Conservation (phyloP, 2,329 filamentous ascomycete species). For the Pestalotiopsis sp. region DNA sequence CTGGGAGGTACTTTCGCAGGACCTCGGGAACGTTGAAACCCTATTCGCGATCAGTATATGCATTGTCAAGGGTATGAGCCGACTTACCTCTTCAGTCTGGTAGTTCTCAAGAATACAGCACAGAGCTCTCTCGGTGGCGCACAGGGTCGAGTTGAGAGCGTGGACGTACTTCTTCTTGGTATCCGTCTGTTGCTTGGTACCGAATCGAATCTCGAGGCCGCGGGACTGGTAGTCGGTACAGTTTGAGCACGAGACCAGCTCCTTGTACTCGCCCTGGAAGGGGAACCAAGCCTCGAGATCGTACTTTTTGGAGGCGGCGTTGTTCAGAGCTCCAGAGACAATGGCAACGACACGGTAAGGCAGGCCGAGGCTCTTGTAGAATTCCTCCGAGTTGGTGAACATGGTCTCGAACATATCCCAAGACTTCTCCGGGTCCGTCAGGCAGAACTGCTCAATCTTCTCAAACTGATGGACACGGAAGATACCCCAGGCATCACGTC, state of each 20-base stretch:
- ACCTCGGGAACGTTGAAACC: conserved; percentile 81
- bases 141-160: conserved; percentile 85
- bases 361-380: conserved; percentile 86
- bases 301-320: conserved; percentile 87
- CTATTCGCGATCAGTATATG: conserved; percentile 35
- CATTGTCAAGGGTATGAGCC: neutral
- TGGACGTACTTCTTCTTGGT: conserved; percentile 93
- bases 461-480: conserved; percentile 99
- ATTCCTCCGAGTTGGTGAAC: conserved; percentile 89
- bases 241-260: conserved; percentile 96
- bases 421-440: conserved; percentile 81
- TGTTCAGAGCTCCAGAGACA: conserved; percentile 94
- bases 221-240: conserved; percentile 97
- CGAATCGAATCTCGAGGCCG: conserved; percentile 89
- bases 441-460: conserved; percentile 63
- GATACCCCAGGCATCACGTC: conserved; percentile 94
- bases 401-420: conserved; percentile 95
- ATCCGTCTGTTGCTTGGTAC: conserved; percentile 83
- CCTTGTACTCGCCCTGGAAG: conserved; percentile 90
- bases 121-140: conserved; percentile 86
- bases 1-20: conserved; percentile 87
- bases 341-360: conserved; percentile 93
- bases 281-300: conserved; percentile 97
- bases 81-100: conserved; percentile 78
- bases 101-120: conserved; percentile 98